Percentiles rank a stretch among this genome's conserved stretches.
phyloP scores from a whole-genome alignment of 2,329 filamentous ascomycete genomes.

The Colletotrichum limetticola region DNA sequence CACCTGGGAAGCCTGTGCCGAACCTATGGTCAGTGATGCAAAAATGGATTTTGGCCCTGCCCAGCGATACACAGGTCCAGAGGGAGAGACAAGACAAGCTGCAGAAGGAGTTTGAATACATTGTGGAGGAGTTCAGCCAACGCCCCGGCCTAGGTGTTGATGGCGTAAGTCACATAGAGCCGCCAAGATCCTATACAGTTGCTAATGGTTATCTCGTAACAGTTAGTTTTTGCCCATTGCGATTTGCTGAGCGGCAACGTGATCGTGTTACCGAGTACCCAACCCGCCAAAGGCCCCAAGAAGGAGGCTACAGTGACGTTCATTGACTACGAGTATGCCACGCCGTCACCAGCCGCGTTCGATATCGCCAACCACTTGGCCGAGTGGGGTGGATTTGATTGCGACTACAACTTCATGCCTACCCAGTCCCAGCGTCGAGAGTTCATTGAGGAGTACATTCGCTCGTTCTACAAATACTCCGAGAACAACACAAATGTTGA shows the following conservation, averaged over 20 bases:
- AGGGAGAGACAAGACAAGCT: slow-evolving; percentile 73
- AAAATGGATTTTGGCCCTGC: slow-evolving; percentile 92
- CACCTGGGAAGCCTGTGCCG: slow-evolving; percentile 77
- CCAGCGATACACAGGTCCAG: slow-evolving; percentile 76
- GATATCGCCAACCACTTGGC: slow-evolving; percentile 98
- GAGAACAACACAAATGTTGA: slow-evolving; percentile 55
- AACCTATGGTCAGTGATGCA: slow-evolving; percentile 97
- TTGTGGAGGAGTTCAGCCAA: slow-evolving; percentile 78
- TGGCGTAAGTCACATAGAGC: slow-evolving; percentile 66
- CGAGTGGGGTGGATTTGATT: slow-evolving; percentile 97
- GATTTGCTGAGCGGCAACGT: slow-evolving; percentile 97
- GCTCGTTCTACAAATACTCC: slow-evolving; percentile 73
- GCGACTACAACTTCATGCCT: slow-evolving; percentile 86
- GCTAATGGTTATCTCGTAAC: slow-evolving; percentile 20
- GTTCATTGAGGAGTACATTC: slow-evolving; percentile 87
- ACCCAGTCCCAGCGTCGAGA: slow-evolving; percentile 79
- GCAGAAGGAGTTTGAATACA: slow-evolving; percentile 77
- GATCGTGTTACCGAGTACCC: slow-evolving; percentile 75
- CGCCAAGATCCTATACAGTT: not conserved
- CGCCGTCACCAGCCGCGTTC: slow-evolving; percentile 92
- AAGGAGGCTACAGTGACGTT: slow-evolving; percentile 74
- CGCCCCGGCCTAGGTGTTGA: slow-evolving; percentile 80
- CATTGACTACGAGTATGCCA: slow-evolving; percentile 99
- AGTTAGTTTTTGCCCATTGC: slow-evolving; percentile 94
- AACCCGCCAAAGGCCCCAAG: slow-evolving; percentile 44